Base-by-base conservation (phyloP, 768 basidiomycete species). In the Termitomyces heimii region DNA sequence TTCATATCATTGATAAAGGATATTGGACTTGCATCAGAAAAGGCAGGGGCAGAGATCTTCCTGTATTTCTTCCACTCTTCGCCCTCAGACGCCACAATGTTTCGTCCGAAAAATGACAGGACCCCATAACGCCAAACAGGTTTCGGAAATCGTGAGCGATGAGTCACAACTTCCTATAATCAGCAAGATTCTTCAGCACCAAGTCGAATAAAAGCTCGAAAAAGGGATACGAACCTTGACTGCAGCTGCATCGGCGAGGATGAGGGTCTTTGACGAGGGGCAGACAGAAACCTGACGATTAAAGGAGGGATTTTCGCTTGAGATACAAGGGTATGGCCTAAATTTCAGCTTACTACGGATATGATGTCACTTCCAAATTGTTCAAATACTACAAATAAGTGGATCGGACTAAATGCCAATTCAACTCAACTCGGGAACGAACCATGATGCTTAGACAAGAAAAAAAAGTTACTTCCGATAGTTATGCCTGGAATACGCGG, bases 1-100 rank as follows among this genome's bases (percentile, higher is more conserved):
- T 48, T 14, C n/a, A 53, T 20, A 32, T 1, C 35, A 14, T 31
- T 10, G 13, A 4, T 28, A 22, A 13, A 44, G 8, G 29, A 9
- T 16, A 37, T 34, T 20, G 2, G 8, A 58, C 69, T 44, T 54
- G 83, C 83, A 66, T 85, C 84, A 6, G 82, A 82, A 65, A 87
- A 88, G 0, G 83, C 79, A n/a, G 85, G 84, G 1, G 82, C 82
- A 18, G 79, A 71, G 42, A 88, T 78, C 65, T 82, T 84, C 46
- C 85, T 70, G 60, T 84, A 84, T 31, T 78, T 77, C 66, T 85
- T 85, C 85, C 85, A 88, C 57, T 82, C 75, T 4, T 82, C 79
- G 22, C 80, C 82, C 62, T 88, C 86, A 0, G 82, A 81, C 2
- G 76, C 78, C n/a, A 88, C 77, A 44, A 88, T 82, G 60, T 88